Base-by-base conservation (phyloP, 352 stramenopile species). In the Pythium vanterpoolii region DNA sequence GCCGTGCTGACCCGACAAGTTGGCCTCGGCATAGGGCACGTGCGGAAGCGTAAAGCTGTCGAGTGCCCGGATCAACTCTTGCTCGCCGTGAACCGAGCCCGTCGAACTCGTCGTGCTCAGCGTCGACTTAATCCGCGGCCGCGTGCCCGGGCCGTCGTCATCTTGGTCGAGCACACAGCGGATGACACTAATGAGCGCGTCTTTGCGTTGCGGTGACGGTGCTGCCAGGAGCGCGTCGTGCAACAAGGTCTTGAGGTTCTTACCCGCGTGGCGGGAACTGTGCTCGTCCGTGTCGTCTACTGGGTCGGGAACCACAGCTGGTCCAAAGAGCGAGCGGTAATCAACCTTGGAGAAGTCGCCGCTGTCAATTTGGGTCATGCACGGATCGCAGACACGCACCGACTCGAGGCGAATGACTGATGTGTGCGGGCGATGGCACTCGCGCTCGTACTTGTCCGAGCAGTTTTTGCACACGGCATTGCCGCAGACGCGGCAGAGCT, bases 391-490 rank as follows among this genome's bases (percentile, higher is more conserved):
- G 19, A 88, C 68, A 18, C 73, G 66, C 11, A 83, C 66, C 9
- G 52, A 39, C 16, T 70, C 55, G 26, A 73, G 14, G 14, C 52
- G 52, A 4, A 39, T 10, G 16, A 9, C 24, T 3, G 23, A 10
- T 18, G 42, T 43, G 18, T 23, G 23, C 16, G 27, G 30, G 8
- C n/a, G 26, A 8, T 19, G 5, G 3, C 44, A 43, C 34, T 62
- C 55, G 30, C 68, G 62, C 33, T 73, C 61, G 27, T 71, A 65
- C 33, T 63, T 68, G 30, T 47, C 56, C 36, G 63, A 73, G 56
- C 80, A 90, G 40, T 60, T 63, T 43, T 62, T 52, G 53, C 80
- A 90, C 42, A 88, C 77, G 36, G 66, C 50, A 55, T 85, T 83
- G 9, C 75, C 76, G 36, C 79, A 89, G 31, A 89, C 47, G 33